These are phyloP conservation scores for Vanrija sp. DNA, from an alignment of 1,284 basidiomycete genomes.

Conservation along the genomic window DNA sequence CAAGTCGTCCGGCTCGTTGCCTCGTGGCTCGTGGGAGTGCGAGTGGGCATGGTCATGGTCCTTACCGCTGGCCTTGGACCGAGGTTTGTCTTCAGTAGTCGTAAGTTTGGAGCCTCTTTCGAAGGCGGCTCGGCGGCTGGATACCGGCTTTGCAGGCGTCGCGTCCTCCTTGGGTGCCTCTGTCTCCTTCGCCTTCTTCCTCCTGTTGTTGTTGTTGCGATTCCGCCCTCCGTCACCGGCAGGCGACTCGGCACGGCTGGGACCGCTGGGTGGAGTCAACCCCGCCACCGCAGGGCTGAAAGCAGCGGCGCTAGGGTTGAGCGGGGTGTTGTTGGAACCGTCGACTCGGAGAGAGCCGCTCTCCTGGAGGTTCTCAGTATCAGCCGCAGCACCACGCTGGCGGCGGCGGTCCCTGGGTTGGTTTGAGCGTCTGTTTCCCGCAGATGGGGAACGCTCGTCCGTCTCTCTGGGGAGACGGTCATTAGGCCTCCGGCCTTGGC, in stretches of 20 bases:
- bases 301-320: slow-evolving; percentile 6
- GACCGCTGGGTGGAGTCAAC: background rate
- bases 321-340: background rate
- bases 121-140: slow-evolving; percentile 36
- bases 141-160: slow-evolving; percentile 5
- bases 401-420: background rate
- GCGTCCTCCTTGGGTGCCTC: background rate
- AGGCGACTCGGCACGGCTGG: background rate
- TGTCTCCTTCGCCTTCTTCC: background rate
- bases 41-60: slow-evolving; percentile 15
- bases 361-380: background rate
- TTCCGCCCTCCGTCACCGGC: background rate
- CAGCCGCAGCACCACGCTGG: background rate
- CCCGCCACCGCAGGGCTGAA: slow-evolving; percentile 8
- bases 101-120: slow-evolving; percentile 24
- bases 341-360: background rate
- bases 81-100: slow-evolving; percentile 5
- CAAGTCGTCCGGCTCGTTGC: slow-evolving; percentile 43
- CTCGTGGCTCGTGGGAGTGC: background rate
- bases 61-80: slow-evolving; percentile 7
- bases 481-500: background rate
- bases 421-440: background rate
- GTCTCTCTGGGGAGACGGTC: background rate
- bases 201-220: background rate
- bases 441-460: background rate